Percentiles rank a stretch among this genome's conserved stretches.
These are phyloP conservation scores for Choanephora cucurbitarum DNA, from an alignment of 371 early-diverging fungal genomes.

Conservation along the genomic window DNA sequence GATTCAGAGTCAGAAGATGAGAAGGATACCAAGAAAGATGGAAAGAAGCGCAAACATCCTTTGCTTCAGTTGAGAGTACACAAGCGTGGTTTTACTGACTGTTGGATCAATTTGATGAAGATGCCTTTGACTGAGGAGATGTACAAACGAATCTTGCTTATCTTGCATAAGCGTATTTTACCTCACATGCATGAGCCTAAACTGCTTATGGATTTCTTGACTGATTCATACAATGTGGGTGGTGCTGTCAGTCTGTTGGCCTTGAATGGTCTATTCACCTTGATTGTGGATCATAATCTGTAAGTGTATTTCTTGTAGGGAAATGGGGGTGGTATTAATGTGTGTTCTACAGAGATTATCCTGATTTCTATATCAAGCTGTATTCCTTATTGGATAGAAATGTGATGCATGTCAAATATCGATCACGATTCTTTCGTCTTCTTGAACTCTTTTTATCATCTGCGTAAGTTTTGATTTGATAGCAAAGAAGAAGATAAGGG, in stretches of 20 bases:
- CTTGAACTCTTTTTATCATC: constrained; percentile 87
- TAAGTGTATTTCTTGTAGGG: too few relatives aligned
- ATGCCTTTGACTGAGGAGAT: constrained; percentile 69
- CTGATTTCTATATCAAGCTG: constrained; percentile 93
- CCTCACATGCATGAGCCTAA: constrained; percentile 81
- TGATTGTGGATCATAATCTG: constrained; percentile 90
- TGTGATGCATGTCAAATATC: constrained; percentile 89
- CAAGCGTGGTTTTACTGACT: constrained; percentile 65
- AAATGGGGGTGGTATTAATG: too few relatives aligned
- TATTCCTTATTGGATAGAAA: constrained; percentile 87
- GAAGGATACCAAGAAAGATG: constrained; percentile 22
- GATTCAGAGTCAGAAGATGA: constrained; percentile 50
- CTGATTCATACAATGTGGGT: constrained; percentile 80
- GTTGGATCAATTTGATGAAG: constrained; percentile 81
- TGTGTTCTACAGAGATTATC: constrained; percentile 73
- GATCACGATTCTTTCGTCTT: constrained; percentile 90
- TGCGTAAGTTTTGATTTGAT: too few relatives aligned
- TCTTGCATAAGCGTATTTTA: constrained; percentile 84
- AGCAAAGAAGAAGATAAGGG: too few relatives aligned
- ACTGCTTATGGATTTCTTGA: constrained; percentile 88
- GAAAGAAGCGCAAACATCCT: constrained; percentile 30
- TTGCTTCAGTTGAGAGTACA: constrained; percentile 51
- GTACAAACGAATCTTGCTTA: constrained; percentile 79
- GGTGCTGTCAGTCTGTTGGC: constrained; percentile 89
- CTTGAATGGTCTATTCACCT: constrained; percentile 88